Percentiles rank a stretch among this genome's conserved stretches.
phyloP scores from a whole-genome alignment of 1,284 basidiomycete genomes.

The Prillingera fragicola region DNA sequence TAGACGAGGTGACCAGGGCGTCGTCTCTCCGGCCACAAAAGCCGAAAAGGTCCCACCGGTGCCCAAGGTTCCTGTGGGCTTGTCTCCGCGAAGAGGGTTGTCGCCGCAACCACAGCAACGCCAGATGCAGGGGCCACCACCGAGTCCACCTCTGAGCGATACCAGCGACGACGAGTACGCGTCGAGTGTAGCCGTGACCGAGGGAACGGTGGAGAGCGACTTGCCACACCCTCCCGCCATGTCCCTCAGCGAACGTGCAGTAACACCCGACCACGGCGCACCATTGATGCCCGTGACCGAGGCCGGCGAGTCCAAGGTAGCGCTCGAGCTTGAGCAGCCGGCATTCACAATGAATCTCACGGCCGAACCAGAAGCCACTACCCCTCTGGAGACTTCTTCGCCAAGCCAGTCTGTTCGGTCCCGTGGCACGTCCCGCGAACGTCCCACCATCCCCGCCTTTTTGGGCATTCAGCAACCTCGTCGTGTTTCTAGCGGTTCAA shows the following conservation, averaged over 20 bases:
- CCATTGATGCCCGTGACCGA: constrained; percentile 8
- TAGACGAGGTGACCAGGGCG: constrained; percentile 16
- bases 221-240: not conserved
- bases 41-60: too few species aligned
- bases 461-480: constrained; percentile 8
- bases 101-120: not conserved
- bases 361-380: constrained; percentile 13
- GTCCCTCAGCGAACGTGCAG: not conserved
- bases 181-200: constrained; percentile 8
- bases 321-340: constrained; percentile 2
- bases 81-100: too few species aligned
- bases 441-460: constrained; percentile 7
- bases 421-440: too few species aligned
- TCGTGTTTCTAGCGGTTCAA: constrained; percentile 22
- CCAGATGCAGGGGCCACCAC: constrained; percentile 41
- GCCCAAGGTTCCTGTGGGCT: too few species aligned
- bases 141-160: constrained; percentile 43
- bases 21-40: not conserved
- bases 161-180: constrained; percentile 8
- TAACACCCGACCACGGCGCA: not conserved
- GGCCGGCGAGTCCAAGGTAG: constrained; percentile 10
- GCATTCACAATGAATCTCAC: constrained; percentile 21
- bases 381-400: constrained; percentile 10
- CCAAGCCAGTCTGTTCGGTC: not conserved
- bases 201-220: constrained; percentile 1